These are phyloP conservation scores for Mycena olivaceomarginata DNA, from an alignment of 768 basidiomycete species.

Conservation along the genomic window DNA sequence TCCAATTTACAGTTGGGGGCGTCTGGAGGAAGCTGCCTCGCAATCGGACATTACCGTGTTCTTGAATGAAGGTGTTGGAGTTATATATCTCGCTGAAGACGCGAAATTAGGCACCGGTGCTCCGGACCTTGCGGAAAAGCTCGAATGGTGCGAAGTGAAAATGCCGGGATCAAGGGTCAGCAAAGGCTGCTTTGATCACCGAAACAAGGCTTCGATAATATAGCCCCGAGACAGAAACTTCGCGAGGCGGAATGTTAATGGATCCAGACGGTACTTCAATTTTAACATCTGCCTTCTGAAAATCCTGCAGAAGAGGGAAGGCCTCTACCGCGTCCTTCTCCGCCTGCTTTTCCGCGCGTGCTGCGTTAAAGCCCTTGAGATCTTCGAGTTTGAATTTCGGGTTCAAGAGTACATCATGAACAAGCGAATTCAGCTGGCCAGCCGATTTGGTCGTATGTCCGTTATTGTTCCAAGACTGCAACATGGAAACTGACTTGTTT, in stretches of 20 bases:
- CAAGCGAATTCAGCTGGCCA: conserved; percentile 37
- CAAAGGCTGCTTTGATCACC: conserved; percentile 48
- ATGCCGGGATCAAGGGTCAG: conserved; percentile 37
- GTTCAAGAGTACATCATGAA: conserved; percentile 34
- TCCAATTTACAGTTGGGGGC: conserved; percentile 44
- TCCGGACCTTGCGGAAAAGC: conserved; percentile 38
- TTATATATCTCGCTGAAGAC: conserved; percentile 46
- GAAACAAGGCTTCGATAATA: conserved; percentile 47
- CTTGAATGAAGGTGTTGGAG: conserved; percentile 44
- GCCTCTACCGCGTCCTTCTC: conserved; percentile 31
- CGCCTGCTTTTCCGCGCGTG: conserved; percentile 39
- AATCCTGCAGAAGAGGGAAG: conserved; percentile 38
- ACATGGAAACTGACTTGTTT: neutral
- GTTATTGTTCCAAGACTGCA: conserved; percentile 35
- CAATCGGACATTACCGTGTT: conserved; percentile 41
- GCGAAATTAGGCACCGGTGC: conserved; percentile 7
- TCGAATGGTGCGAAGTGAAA: conserved; percentile 51
- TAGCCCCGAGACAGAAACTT: conserved; percentile 51
- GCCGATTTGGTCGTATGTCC: conserved; percentile 40
- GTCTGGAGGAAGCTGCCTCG: conserved; percentile 41
- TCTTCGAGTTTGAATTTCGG: conserved; percentile 40
- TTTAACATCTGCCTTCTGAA: conserved; percentile 42
- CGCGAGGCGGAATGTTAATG: conserved; percentile 43
- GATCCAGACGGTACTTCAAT: conserved; percentile 51
- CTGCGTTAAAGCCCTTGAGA: conserved; percentile 37